Conservation (phyloP, 169 alveolate genomes). For the Sarcocystis neurona region DNA sequence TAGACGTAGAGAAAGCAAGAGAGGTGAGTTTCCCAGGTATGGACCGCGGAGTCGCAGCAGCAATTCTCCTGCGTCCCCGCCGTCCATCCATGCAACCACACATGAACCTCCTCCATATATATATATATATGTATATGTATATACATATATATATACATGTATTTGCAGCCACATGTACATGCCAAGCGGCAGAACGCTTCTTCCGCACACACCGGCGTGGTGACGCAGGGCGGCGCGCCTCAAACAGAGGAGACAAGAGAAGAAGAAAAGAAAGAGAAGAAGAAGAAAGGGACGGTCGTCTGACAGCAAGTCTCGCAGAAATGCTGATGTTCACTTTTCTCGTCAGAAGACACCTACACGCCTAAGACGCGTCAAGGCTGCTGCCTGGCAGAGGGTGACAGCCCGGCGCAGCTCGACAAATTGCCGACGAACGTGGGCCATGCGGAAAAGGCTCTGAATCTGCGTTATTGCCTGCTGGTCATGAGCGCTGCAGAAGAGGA, state of each 20-base stretch:
- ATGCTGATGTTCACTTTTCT: neutral
- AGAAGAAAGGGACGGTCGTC: neutral
- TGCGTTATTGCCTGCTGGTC: constrained; percentile 70
- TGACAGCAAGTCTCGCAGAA: neutral
- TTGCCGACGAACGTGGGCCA: constrained; percentile 74
- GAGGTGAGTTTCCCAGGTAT: no score
- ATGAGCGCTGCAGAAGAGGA: constrained; percentile 56
- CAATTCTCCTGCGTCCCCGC: no score
- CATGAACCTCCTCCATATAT: neutral
- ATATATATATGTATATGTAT: no score
- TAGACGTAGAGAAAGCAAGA: no score
- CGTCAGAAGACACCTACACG: constrained; percentile 42
- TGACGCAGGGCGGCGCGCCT: neutral
- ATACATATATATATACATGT: no score
- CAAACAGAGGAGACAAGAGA: neutral
- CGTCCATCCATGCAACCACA: no score
- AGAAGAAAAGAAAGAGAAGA: neutral
- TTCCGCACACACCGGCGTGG: neutral
- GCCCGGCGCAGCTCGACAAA: constrained; percentile 66
- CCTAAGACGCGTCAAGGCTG: constrained; percentile 72
- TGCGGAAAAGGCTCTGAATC: constrained; percentile 76
- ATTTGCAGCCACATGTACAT: neutral
- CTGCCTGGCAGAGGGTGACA: constrained; percentile 72
- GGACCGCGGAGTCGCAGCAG: no score
- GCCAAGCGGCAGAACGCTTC: neutral